Evolutionary conservation across 2,329 filamentous ascomycete species (phyloP), one percentile per base, ranked within the genome.

Genomic region (Aspergillus thermomutatus): DNA sequence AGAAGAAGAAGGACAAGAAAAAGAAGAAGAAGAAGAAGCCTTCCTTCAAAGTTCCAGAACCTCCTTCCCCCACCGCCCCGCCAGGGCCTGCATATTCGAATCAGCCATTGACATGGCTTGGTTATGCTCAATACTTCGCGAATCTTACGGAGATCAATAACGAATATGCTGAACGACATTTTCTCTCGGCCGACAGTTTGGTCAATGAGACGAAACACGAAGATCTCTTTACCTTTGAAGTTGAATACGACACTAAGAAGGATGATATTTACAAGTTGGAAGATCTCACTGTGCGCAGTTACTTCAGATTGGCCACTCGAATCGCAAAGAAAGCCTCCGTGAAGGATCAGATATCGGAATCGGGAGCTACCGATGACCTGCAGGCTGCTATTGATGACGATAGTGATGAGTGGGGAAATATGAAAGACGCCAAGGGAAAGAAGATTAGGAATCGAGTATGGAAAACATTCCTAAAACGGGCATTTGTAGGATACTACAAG

Each of bases 121-220:
- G 90, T 4, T 97, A 91, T 73, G 91, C 86, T 3, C 94, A 99
- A 68, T 97, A 95, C 73, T 97, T 86, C 73, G 92, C 93, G 59
- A 99, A 99, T 72, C 78, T 99, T n/a, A 97, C 93, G 0, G 78
- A 85, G 57, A 87, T 96, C 75, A 95, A 97, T 75, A 90, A 92
- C 65, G 84, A 89, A 58, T 81, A 86, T 49, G 68, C 74, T 1
- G 57, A 57, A 34, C 53, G 45, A 19, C 61, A 62, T 43, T 46
- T 55, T 57, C 25, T 37, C 21, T 40, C 65, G 63, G 19, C 67
- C 4, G 34, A 52, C 5, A 14, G 21, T 4, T 49, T 40, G n/a
- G 78, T 85, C 56, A 87, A 87, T 21, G 53, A 87, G 86, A 65
- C 83, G 87, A 68, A 76, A 45, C 43, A 28, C 73, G 57, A 72